Conservation (phyloP, 768 basidiomycete genomes). For the Termitomyces bulborhizus region DNA sequence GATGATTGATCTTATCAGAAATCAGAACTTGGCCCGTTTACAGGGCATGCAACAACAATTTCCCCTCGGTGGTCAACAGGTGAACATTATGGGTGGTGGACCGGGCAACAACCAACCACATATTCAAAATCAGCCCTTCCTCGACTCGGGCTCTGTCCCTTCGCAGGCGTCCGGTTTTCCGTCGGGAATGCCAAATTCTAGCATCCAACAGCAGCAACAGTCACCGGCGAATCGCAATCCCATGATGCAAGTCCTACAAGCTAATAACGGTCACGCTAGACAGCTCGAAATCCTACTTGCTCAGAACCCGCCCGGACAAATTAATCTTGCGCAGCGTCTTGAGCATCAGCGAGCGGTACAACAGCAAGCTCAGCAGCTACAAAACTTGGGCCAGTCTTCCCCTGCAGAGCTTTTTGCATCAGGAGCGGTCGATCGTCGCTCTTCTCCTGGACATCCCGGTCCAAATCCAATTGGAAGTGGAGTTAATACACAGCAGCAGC, state of each 20-base stretch:
- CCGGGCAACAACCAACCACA: conserved; percentile 25
- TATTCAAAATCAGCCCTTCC: conserved; percentile 19
- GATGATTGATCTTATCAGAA: conserved; percentile 41
- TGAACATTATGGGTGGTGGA: conserved; percentile 24
- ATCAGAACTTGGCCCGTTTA: conserved; percentile 32
- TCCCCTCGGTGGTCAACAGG: conserved; percentile 30
- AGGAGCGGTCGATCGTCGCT: conserved; percentile 38
- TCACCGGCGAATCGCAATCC: conserved; percentile 21
- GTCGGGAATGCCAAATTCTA: conserved; percentile 26
- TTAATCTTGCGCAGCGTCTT: conserved; percentile 24
- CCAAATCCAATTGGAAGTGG: conserved; percentile 11
- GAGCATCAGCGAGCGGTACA: conserved; percentile 21
- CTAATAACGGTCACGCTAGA: conserved; percentile 22
- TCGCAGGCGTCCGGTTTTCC: conserved; percentile 30
- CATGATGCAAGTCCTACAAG: conserved; percentile 31
- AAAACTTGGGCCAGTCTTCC: conserved; percentile 31
- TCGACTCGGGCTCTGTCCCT: conserved; percentile 26
- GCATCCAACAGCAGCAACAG: conserved; percentile 9
- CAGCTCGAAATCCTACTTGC: conserved; percentile 46
- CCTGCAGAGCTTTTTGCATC: conserved; percentile 44
- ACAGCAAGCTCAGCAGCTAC: conserved; percentile 18
- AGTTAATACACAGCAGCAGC: conserved; percentile 7
- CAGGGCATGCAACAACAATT: conserved; percentile 38
- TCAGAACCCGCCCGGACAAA: conserved; percentile 32
- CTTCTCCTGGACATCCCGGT: conserved; percentile 40